phyloP scores from a whole-genome alignment of 805 yeast species.

The Metschnikowia kunwiensis region DNA sequence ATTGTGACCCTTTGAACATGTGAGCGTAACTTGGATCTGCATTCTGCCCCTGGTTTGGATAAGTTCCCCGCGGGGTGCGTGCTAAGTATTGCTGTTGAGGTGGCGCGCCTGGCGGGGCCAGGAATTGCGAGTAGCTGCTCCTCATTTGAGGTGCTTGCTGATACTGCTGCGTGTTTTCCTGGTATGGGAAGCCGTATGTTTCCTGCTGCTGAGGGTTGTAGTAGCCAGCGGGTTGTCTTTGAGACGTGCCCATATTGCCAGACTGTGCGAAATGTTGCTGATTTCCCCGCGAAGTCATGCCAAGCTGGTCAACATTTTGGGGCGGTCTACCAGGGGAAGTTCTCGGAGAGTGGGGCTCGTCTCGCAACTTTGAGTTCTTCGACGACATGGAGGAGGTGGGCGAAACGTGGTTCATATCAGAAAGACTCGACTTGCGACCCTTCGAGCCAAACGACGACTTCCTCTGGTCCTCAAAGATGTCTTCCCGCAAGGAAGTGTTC shows the following conservation, averaged over 20 bases:
- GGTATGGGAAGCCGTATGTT: conserved; percentile 2
- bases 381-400: conserved; percentile 39
- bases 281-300: background rate
- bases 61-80: background rate
- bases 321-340: conserved; percentile 27
- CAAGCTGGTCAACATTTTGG: background rate
- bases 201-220: conserved; percentile 7
- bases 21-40: background rate
- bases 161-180: conserved; percentile 8
- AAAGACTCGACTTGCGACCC: conserved; percentile 2
- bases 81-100: conserved; percentile 5
- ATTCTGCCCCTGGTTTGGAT: background rate
- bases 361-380: conserved; percentile 29
- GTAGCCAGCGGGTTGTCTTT: conserved; percentile 8
- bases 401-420: conserved; percentile 23
- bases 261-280: conserved; percentile 4
- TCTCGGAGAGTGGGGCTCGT: conserved; percentile 41
- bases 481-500: conserved; percentile 33
- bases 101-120: background rate
- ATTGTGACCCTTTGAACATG: conserved; percentile 7
- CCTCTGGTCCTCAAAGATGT: conserved; percentile 31
- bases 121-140: conserved; percentile 3
- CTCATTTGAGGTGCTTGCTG: conserved; percentile 3
- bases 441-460: conserved; percentile 2
- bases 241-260: background rate